Conservation (phyloP, 345 rosid genomes). For the Euphorbia lathyris region DNA sequence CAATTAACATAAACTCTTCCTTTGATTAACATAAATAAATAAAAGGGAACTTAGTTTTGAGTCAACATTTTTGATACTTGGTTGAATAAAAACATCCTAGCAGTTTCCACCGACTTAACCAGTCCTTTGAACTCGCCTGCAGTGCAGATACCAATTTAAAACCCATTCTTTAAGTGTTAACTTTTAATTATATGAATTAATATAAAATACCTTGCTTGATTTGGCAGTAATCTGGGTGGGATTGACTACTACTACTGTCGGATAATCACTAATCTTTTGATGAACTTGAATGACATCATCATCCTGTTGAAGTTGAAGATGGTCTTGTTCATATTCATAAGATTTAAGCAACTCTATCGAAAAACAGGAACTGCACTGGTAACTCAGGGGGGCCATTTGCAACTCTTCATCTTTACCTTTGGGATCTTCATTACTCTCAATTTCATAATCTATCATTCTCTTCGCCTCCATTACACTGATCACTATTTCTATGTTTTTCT, state of each 20-base stretch:
- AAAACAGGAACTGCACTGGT: slow-evolving; percentile 43
- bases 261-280: slow-evolving; percentile 1
- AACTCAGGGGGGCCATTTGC: slow-evolving; percentile 38
- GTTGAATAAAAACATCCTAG: slow-evolving; percentile 20
- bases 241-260: no score
- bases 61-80: slow-evolving; percentile 10
- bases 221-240: no score
- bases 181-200: no score
- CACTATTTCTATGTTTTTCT: no score
- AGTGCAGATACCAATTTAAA: neutral
- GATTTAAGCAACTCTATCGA: slow-evolving; percentile 45
- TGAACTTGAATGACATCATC: slow-evolving; percentile 6
- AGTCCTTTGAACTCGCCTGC: slow-evolving; percentile 21
- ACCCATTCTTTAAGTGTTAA: no score
- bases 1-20: no score
- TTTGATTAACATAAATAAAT: no score
- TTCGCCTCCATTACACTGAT: slow-evolving; percentile 7
- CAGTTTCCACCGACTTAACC: slow-evolving; percentile 17
- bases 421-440: slow-evolving; percentile 24
- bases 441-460: slow-evolving; percentile 12
- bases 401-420: slow-evolving; percentile 17
- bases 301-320: slow-evolving; percentile 3
- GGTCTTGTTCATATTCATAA: slow-evolving; percentile 11
- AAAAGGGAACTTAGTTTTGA: neutral
- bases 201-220: no score